phyloP scores from a whole-genome alignment of 176 grass and related monocot genomes.

The Paspalum notatum region DNA sequence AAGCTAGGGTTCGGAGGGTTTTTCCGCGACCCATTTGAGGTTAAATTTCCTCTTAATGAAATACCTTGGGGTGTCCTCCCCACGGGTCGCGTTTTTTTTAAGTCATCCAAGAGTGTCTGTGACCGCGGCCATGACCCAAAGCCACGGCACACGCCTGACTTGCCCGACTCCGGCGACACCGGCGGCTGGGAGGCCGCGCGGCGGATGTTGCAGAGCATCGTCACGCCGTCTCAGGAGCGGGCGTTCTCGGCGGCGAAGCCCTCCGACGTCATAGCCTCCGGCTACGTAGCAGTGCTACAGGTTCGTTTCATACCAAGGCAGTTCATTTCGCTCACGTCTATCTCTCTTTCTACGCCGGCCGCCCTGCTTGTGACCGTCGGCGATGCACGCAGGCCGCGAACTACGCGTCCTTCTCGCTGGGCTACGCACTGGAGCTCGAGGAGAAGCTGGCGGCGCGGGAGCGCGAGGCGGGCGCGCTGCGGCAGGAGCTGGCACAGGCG shows the following conservation, averaged over 20 bases:
- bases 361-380: background rate
- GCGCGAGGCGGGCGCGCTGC: background rate
- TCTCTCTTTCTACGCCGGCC: background rate
- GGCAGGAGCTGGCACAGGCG: background rate
- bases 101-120: background rate
- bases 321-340: background rate
- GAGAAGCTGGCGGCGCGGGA: slow-evolving; percentile 6
- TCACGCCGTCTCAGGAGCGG: slow-evolving; percentile 18
- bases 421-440: slow-evolving; percentile 27
- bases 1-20: no score
- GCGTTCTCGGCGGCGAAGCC: slow-evolving; percentile 22
- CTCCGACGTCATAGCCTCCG: background rate
- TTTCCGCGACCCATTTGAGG: no score
- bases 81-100: no score
- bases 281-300: slow-evolving; percentile 10
- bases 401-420: slow-evolving; percentile 32
- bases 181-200: background rate
- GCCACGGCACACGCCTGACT: background rate
- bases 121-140: background rate
- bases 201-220: slow-evolving; percentile 23
- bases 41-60: no score
- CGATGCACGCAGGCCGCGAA: slow-evolving; percentile 10
- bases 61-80: no score
- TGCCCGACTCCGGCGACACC: background rate
- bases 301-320: background rate